Base-by-base conservation (phyloP, 495 filamentous ascomycete genomes). In the Hypoxylon lenormandii region DNA sequence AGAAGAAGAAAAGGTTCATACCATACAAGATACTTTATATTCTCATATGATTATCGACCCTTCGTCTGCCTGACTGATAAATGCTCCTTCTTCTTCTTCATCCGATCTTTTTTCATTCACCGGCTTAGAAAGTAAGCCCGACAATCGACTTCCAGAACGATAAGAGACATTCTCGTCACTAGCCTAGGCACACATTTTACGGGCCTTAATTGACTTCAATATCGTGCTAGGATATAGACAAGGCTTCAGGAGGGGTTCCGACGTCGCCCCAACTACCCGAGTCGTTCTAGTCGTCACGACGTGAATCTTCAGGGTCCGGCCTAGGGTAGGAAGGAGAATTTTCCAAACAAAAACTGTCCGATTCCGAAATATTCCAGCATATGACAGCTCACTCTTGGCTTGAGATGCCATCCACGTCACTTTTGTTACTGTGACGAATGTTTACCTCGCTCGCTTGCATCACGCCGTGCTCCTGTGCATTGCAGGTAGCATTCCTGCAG, bases 321-420 rank as follows among this genome's bases (percentile, higher is more conserved):
- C 60, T 26, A 45, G 61, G 60, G 55, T 56, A 21, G 47, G 43
- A 65, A 70, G 68, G 62, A 33, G 61, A 65, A 26, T 59, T 71
- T 60, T 42, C 42, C 64, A 56, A 70, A 54, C 37, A 54, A 47
- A 62, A 62, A 66, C 42, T 50, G 28, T 66, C 67, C 67, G 67
- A 61, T 22, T 48, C 52, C 40, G 52, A 40, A 40, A 47, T 61
- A 33, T 61, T 37, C 51, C 51, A 60, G 8, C 36, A n/a, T n/a
- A 42, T 65, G 52, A 66, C 57, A 66, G 40, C 42, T 66, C 47
- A 66, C 46, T 62, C 68, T 52, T 62, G 58, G 18, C 52, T 16
- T 30, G 30, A 53, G 21, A 62, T 18, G 52, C 11, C 6, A 58
- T 28, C 28, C 12, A 23, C 59, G 45, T 70, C 49, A 51, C 48